Conservation (phyloP, 78 protist species). For the Ministeria vibrans region DNA sequence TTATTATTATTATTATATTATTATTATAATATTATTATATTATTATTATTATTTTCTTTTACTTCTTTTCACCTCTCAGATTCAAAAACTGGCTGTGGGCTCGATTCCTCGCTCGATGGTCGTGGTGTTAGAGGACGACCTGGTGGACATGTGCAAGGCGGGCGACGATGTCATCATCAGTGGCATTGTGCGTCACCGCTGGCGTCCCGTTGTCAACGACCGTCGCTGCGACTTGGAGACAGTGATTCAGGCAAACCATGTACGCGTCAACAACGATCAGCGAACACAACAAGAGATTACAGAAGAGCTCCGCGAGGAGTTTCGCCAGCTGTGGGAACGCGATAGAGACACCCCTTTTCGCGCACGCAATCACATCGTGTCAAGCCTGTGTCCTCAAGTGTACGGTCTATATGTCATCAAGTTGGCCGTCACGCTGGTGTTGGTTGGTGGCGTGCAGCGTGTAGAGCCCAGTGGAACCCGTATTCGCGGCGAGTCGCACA, state of each 20-base stretch:
- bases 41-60: too few relatives aligned
- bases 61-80: constrained; percentile 66
- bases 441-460: constrained; percentile 85
- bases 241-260: constrained; percentile 49
- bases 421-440: constrained; percentile 67
- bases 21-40: neutral
- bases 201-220: constrained; percentile 37
- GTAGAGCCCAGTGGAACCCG: neutral
- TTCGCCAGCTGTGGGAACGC: constrained; percentile 49
- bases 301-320: constrained; percentile 36
- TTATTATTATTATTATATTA: neutral
- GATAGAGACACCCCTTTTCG: constrained; percentile 7
- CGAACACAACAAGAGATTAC: constrained; percentile 19
- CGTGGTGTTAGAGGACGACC: constrained; percentile 75
- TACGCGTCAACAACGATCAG: constrained; percentile 56
- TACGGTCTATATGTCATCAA: constrained; percentile 75
- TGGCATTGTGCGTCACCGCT: constrained; percentile 53
- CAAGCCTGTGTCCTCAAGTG: constrained; percentile 55
- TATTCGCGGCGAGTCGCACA: constrained; percentile 87
- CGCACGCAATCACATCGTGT: constrained; percentile 41
- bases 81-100: constrained; percentile 58
- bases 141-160: constrained; percentile 79
- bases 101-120: constrained; percentile 77
- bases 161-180: constrained; percentile 82
- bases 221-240: constrained; percentile 64